Evolutionary conservation across 148 eudicot species (phyloP).

Genomic region (Selenicereus undatus): DNA sequence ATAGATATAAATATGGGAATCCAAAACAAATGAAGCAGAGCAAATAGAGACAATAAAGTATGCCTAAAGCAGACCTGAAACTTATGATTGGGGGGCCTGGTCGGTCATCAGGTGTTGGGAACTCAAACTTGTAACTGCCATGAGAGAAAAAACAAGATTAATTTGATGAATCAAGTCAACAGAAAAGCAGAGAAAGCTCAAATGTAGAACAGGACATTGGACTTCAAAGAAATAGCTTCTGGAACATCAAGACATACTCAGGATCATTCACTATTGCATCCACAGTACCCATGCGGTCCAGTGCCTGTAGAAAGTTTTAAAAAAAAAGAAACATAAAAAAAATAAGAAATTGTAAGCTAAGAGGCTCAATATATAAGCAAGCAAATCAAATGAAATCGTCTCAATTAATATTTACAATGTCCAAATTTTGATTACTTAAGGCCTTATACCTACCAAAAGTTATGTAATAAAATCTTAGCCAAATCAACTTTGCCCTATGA

Average conservation of each 20-base stretch:
- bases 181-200: constrained; percentile 11
- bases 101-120: constrained; percentile 98
- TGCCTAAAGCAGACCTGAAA: constrained; percentile 65
- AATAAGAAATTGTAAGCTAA: neutral
- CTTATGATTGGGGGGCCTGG: constrained; percentile 98
- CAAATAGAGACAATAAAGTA: neutral
- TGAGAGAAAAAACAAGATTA: constrained; percentile 19
- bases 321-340: neutral
- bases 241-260: constrained; percentile 53
- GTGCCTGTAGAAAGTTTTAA: constrained; percentile 61
- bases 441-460: neutral
- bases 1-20: neutral
- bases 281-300: constrained; percentile 83
- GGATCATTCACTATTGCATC: constrained; percentile 95
- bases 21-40: neutral
- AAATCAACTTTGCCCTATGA: neutral
- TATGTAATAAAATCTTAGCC: neutral
- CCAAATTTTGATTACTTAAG: neutral
- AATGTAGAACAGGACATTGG: neutral
- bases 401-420: neutral
- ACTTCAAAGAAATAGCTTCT: constrained; percentile 7
- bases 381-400: neutral
- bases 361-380: neutral
- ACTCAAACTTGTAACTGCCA: constrained; percentile 96
- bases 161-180: constrained; percentile 9